Evolutionary conservation across 2,329 filamentous ascomycete genomes (phyloP), one percentile per base, ranked within the genome.

Genomic region (Botrytis cinerea): DNA sequence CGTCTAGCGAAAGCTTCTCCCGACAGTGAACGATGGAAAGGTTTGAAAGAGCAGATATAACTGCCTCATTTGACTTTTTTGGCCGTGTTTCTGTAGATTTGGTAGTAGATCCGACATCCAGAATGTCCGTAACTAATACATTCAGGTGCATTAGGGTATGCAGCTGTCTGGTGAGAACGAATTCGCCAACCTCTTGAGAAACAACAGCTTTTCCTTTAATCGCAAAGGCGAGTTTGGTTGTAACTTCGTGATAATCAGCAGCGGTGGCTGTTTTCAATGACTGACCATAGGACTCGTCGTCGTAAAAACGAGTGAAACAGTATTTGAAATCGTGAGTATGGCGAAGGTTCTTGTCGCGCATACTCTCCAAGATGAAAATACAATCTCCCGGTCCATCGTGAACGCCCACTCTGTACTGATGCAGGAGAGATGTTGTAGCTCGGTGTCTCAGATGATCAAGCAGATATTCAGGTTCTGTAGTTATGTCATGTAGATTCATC

Each of bases 401-500:
- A 46, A 78, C 45, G 8, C 82, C 82, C 12, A 71, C 14, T 5
- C 45, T 10, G 71, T 83, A 85, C 73, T 85, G 83, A 2, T 83
- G 75, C 2, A 68, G 38, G 4, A 84, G 75, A 0, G 80, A 73
- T 0, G 71, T 81, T 0, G 81, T 83, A 51, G 82, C 81, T 10
- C 84, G 81, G 51, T 84, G 76, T 38, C 82, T 81, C 4, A 87
- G 74, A 9, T 84, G 75, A 20, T 82, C 77, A 1, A 86, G 78
- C 6, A 86, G 72, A 45, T 68, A 80, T n/a, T 84, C 79, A 0
- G 84, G 81, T 2, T 76, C 78, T 0, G 79, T 76, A 5, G 82
- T 76, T 2, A 86, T 77, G 38, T 86, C 83, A 12, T 77, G 79
- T 1, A 86, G 72, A 73, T 87, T 86, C 80, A 81, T 83, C 66